phyloP scores from a whole-genome alignment of 2,329 filamentous ascomycete species.

The Grosmannia penicillata region DNA sequence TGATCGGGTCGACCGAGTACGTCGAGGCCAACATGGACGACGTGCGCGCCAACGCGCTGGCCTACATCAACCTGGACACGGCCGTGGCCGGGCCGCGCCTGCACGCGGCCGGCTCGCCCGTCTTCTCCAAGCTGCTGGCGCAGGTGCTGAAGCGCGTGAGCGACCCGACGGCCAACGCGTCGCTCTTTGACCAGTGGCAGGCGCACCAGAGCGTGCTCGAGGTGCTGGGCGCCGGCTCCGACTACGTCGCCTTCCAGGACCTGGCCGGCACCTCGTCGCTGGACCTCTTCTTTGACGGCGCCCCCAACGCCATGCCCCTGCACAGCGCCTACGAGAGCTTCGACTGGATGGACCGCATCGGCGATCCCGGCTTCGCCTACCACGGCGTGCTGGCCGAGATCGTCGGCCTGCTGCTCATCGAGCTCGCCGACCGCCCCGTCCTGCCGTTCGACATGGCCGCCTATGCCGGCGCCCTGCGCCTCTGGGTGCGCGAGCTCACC shows the following conservation, averaged over 20 bases:
- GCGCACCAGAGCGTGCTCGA: constrained; percentile 43
- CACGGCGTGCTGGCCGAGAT: constrained; percentile 69
- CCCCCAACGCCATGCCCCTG: constrained; percentile 32
- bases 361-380: constrained; percentile 72
- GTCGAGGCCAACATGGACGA: constrained; percentile 71
- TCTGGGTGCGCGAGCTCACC: constrained; percentile 34
- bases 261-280: constrained; percentile 80
- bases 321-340: constrained; percentile 85
- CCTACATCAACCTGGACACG: constrained; percentile 83
- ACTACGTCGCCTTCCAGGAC: constrained; percentile 83
- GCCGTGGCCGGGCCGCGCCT: constrained; percentile 66
- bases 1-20: constrained; percentile 86
- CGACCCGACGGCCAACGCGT: constrained; percentile 58
- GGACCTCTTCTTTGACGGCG: constrained; percentile 56
- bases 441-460: constrained; percentile 66
- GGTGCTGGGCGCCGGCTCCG: constrained; percentile 58
- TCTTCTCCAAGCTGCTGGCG: constrained; percentile 58
- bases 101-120: constrained; percentile 63
- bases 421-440: constrained; percentile 68
- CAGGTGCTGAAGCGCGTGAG: constrained; percentile 59
- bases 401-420: constrained; percentile 67
- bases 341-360: constrained; percentile 66
- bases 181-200: constrained; percentile 67
- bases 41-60: constrained; percentile 60
- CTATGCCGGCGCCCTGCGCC: constrained; percentile 54